Conservation (phyloP, 495 filamentous ascomycete genomes). For the Penicillium diatomitis region DNA sequence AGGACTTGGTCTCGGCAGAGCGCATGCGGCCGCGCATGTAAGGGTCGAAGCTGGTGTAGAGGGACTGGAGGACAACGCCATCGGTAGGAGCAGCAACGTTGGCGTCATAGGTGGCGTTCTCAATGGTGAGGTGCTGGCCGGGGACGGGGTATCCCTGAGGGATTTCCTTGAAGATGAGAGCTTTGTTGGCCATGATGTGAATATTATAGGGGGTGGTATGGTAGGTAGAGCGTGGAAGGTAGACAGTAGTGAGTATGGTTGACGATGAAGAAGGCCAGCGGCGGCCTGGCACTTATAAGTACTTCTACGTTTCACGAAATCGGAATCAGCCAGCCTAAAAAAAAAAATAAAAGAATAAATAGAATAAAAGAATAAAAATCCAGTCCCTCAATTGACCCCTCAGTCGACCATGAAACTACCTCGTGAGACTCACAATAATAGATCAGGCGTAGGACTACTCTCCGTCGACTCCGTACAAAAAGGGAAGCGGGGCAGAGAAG, state of each 20-base stretch:
- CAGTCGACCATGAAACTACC: too few species aligned
- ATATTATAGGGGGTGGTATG: background rate
- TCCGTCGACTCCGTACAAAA: background rate
- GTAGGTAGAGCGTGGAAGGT: background rate
- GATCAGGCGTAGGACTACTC: too few species aligned
- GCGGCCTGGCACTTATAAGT: slow-evolving; percentile 1
- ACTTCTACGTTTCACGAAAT: background rate
- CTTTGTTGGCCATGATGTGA: slow-evolving; percentile 54
- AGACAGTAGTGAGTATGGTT: background rate
- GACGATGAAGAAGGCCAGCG: background rate
- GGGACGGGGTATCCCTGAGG: slow-evolving; percentile 59
- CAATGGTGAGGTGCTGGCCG: slow-evolving; percentile 66
- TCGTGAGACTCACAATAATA: too few species aligned
- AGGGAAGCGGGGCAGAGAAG: slow-evolving; percentile 12
- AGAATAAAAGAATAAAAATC: too few species aligned
- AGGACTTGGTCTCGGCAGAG: slow-evolving; percentile 46
- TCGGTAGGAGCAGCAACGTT: slow-evolving; percentile 53
- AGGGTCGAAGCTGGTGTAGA: slow-evolving; percentile 79
- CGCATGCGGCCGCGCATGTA: slow-evolving; percentile 72
- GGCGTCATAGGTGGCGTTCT: slow-evolving; percentile 57
- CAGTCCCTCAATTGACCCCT: too few species aligned
- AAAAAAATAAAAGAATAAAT: too few species aligned
- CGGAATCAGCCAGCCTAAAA: too few species aligned
- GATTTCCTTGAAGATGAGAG: slow-evolving; percentile 65
- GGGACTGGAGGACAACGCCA: slow-evolving; percentile 62